Evolutionary conservation across 139 green algal genomes (phyloP).

Genomic region (Micromonas pusilla): DNA sequence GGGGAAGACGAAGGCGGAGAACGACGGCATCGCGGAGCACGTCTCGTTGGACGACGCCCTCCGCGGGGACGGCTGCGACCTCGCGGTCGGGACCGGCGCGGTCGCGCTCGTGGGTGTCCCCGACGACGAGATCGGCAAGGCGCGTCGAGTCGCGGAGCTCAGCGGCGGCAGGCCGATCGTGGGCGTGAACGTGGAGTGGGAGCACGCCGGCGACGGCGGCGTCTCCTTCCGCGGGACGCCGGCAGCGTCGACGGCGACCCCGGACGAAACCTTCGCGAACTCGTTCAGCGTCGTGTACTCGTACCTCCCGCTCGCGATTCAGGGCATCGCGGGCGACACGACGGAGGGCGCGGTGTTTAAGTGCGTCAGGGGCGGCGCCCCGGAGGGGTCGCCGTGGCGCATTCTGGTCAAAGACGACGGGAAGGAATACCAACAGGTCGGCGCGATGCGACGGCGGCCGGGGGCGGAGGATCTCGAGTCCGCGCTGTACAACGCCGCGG

Average conservation of each 20-base stretch:
- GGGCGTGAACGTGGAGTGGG: conserved; percentile 20
- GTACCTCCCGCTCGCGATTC: conserved; percentile 11
- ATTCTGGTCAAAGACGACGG: conserved; percentile 13
- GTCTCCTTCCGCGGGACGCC: not conserved
- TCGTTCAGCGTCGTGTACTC: conserved; percentile 26
- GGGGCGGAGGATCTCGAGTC: conserved; percentile 10
- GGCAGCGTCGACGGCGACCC: not conserved
- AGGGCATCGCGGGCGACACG: not conserved
- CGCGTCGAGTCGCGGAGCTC: not conserved
- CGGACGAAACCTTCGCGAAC: conserved; percentile 3
- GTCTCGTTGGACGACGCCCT: not conserved
- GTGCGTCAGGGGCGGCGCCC: conserved; percentile 13
- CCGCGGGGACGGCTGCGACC: not conserved
- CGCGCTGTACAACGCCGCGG: conserved; percentile 17
- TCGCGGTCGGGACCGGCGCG: not conserved
- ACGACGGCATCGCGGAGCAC: not conserved
- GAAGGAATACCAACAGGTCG: conserved; percentile 10
- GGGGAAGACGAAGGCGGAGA: not conserved
- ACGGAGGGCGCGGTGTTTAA: conserved; percentile 18
- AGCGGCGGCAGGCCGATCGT: not conserved
- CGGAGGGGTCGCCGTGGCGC: conserved; percentile 16
- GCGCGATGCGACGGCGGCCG: conserved; percentile 21
- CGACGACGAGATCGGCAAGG: not conserved
- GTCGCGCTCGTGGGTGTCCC: not conserved
- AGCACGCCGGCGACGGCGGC: conserved; percentile 18